Percentiles rank a stretch among this genome's conserved stretches.
These are phyloP conservation scores for Malus sieversii DNA, from an alignment of 306 rosid species.

Conservation along the genomic window DNA sequence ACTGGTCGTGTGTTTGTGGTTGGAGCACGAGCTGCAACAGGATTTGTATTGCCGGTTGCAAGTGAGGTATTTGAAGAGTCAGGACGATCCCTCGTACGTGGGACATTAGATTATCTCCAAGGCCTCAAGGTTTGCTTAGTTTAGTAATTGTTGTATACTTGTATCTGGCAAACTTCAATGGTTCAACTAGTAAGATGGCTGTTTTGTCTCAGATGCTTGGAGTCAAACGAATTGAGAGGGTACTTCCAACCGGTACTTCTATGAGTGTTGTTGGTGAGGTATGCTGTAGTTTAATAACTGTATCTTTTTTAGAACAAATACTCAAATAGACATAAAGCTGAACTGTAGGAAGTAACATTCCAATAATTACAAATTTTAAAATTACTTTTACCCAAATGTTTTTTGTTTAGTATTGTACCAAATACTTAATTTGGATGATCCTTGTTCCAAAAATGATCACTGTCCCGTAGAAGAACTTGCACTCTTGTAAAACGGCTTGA, in stretches of 20 bases:
- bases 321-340: neutral
- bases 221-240: conserved; percentile 85
- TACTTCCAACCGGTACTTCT: conserved; percentile 89
- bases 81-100: conserved; percentile 89
- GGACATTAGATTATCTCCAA: conserved; percentile 96
- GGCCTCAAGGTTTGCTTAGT: conserved; percentile 74
- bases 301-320: neutral
- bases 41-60: conserved; percentile 74
- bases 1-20: conserved; percentile 66
- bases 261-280: conserved; percentile 99
- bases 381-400: neutral
- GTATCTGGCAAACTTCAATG: neutral
- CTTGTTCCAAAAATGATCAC: neutral
- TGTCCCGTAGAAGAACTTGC: neutral
- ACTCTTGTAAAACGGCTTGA: neutral
- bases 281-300: conserved; percentile 12
- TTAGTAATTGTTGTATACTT: neutral
- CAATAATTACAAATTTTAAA: neutral
- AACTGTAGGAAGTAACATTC: neutral
- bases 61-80: conserved; percentile 97
- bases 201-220: conserved; percentile 78
- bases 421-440: neutral
- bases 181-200: conserved; percentile 6
- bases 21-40: conserved; percentile 90
- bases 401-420: neutral